These are phyloP conservation scores for Lactifluus subvellereus DNA, from an alignment of 768 basidiomycete genomes.

Conservation along the genomic window DNA sequence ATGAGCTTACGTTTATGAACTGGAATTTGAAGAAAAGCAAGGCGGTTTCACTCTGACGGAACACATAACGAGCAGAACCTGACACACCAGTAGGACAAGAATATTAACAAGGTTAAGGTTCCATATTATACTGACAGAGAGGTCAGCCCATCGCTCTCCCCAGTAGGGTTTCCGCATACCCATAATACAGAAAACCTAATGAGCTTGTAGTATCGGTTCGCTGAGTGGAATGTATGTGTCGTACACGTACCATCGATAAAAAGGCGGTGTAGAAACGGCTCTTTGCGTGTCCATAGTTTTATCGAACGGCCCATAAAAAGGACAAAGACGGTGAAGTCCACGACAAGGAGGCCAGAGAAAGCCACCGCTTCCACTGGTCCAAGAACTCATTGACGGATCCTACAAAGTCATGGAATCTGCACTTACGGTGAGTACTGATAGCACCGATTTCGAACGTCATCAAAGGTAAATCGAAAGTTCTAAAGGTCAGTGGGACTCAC, in stretches of 20 bases:
- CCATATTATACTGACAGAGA: conserved; percentile 8
- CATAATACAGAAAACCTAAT: conserved; percentile 18
- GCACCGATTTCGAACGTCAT: not conserved
- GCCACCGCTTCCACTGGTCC: conserved; percentile 21
- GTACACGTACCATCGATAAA: conserved; percentile 17
- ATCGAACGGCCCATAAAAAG: conserved; percentile 21
- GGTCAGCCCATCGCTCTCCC: not conserved
- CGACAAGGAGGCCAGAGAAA: conserved; percentile 20
- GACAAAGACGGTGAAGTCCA: conserved; percentile 24
- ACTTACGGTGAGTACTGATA: not conserved
- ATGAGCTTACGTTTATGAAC: not conserved
- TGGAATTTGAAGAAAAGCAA: not conserved
- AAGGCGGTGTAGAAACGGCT: conserved; percentile 11
- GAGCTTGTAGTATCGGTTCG: not conserved
- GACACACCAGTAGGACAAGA: conserved; percentile 12
- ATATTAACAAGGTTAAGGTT: conserved; percentile 16
- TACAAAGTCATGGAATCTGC: not conserved
- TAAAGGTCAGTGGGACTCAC: not conserved
- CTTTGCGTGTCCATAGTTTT: conserved; percentile 6
- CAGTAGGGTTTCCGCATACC: conserved; percentile 1
- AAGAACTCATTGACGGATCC: not conserved
- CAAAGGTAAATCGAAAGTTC: not conserved
- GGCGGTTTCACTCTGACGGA: not conserved
- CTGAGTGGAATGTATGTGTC: not conserved
- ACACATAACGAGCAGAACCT: not conserved